A percentile compares a stretch with the other conserved stretches of the same genome.
Conservation (phyloP, 805 yeast genomes). For the Kluyveromyces siamensis region DNA sequence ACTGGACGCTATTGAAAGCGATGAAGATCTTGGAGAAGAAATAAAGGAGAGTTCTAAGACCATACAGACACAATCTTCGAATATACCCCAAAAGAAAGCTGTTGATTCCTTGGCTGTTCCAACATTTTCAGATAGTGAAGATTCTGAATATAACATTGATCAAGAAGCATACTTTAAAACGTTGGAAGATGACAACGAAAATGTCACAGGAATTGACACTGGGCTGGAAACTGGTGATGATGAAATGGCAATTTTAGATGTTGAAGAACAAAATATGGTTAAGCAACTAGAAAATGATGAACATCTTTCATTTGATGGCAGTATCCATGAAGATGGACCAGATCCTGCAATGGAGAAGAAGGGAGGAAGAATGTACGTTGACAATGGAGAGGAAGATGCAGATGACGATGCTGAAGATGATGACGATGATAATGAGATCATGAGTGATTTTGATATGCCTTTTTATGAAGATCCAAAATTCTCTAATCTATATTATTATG, state of each 20-base stretch:
- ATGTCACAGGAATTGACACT: slow-evolving; percentile 26
- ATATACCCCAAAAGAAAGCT: slow-evolving; percentile 5
- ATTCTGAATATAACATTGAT: slow-evolving; percentile 28
- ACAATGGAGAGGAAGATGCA: slow-evolving; percentile 11
- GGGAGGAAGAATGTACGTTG: slow-evolving; percentile 2
- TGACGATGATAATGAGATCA: slow-evolving; percentile 26
- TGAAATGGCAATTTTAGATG: slow-evolving; percentile 23
- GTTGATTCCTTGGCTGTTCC: slow-evolving; percentile 22
- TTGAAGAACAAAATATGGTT: slow-evolving; percentile 26
- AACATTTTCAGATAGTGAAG: slow-evolving; percentile 25
- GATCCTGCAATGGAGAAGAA: slow-evolving; percentile 18
- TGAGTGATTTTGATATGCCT: slow-evolving; percentile 31
- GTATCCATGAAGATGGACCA: slow-evolving; percentile 25
- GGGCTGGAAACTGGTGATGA: slow-evolving; percentile 28
- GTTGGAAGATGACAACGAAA: slow-evolving; percentile 23
- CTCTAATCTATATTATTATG: slow-evolving; percentile 25
- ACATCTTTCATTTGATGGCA: slow-evolving; percentile 25
- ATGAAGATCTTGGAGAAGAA: slow-evolving; percentile 17
- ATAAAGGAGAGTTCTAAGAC: slow-evolving; percentile 12
- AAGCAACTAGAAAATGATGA: slow-evolving; percentile 25
- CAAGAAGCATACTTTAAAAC: slow-evolving; percentile 25
- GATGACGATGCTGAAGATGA: slow-evolving; percentile 24
- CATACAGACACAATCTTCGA: background rate
- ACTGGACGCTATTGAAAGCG: slow-evolving; percentile 31
- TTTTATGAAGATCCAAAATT: slow-evolving; percentile 35